These are phyloP conservation scores for Odontarrhena argentea DNA, from an alignment of 345 rosid species.

Conservation along the genomic window DNA sequence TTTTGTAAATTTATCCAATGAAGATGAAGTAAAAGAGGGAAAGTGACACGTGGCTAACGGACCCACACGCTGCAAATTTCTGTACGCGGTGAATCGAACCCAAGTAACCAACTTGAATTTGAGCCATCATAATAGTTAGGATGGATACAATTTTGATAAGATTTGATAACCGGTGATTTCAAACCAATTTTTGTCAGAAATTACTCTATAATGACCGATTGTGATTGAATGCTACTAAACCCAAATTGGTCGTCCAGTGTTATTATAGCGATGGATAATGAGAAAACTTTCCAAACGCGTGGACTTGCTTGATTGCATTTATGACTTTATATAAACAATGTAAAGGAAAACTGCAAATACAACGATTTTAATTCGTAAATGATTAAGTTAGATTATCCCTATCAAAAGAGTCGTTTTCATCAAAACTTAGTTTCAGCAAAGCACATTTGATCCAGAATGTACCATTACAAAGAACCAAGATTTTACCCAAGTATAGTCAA, in stretches of 20 bases:
- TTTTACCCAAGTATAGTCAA: constrained; percentile 8
- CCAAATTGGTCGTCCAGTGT: background rate
- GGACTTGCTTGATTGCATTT: background rate
- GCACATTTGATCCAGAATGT: background rate
- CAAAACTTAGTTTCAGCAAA: background rate
- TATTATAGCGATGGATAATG: background rate
- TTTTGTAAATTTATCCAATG: constrained; percentile 22
- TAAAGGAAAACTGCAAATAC: too few species aligned
- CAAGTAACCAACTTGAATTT: too few species aligned
- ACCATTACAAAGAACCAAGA: background rate
- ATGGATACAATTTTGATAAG: too few species aligned
- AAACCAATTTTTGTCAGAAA: background rate
- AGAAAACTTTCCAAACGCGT: background rate
- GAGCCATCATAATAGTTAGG: too few species aligned
- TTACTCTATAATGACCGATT: background rate
- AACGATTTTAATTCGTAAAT: too few species aligned
- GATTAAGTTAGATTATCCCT: background rate
- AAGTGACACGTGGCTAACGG: constrained; percentile 31
- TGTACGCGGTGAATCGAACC: constrained; percentile 22
- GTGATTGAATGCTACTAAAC: too few species aligned
- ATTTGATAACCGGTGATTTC: background rate
- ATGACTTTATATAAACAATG: too few species aligned
- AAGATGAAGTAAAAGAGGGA: background rate
- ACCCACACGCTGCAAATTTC: constrained; percentile 29
- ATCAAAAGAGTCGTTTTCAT: background rate